These are phyloP conservation scores for Trichosporon coremiiforme DNA, from an alignment of 1,284 basidiomycete genomes.

Conservation along the genomic window DNA sequence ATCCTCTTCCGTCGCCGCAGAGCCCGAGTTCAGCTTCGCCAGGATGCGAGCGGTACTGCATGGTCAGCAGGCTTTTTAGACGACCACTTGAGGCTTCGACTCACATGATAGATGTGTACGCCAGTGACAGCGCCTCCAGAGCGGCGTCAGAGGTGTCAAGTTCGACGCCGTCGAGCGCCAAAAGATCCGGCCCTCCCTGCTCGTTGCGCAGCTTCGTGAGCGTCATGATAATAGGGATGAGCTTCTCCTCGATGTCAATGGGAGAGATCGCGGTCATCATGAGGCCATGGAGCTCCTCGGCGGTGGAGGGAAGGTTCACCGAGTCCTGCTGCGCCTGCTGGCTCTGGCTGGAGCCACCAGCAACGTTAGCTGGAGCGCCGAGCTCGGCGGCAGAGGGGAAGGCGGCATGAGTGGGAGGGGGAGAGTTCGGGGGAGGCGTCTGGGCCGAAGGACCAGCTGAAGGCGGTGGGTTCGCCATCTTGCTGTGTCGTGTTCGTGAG, in stretches of 20 bases:
- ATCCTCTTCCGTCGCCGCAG: background rate
- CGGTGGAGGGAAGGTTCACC: background rate
- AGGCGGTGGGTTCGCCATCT: slow-evolving; percentile 13
- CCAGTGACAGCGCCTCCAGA: slow-evolving; percentile 3
- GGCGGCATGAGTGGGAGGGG: slow-evolving; percentile 14
- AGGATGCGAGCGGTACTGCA: slow-evolving; percentile 23
- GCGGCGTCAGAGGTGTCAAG: slow-evolving; percentile 2
- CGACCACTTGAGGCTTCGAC: background rate
- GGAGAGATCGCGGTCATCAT: background rate
- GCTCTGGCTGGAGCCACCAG: background rate
- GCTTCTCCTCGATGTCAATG: background rate
- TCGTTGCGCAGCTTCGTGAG: slow-evolving; percentile 14
- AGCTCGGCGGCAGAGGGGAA: slow-evolving; percentile 19
- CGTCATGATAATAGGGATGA: background rate
- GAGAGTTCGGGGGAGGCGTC: slow-evolving; percentile 12
- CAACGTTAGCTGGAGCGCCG: background rate
- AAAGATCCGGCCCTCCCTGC: background rate
- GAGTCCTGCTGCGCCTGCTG: background rate
- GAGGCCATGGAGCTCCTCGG: slow-evolving; percentile 12
- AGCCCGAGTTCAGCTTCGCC: slow-evolving; percentile 5
- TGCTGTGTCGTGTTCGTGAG: background rate
- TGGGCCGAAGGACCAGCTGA: slow-evolving; percentile 17
- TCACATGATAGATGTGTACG: background rate
- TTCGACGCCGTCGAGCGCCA: slow-evolving; percentile 1
- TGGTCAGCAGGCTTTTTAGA: background rate